These are phyloP conservation scores for Petunia hybrid DNA, from an alignment of 305 asterid species.

Conservation along the genomic window DNA sequence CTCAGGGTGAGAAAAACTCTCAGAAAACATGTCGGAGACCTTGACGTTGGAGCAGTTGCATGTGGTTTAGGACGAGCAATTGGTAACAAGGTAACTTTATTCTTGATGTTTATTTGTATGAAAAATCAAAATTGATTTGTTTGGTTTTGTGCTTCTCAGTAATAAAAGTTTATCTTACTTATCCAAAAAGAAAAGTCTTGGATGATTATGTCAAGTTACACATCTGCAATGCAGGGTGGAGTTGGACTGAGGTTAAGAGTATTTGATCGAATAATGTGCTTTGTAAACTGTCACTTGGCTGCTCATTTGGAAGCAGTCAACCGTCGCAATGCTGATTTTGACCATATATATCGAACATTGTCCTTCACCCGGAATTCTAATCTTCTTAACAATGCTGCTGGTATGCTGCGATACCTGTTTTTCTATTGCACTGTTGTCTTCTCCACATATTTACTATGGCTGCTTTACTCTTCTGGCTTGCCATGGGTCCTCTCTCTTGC, in stretches of 20 bases:
- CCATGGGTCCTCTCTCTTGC: slow-evolving; percentile 76
- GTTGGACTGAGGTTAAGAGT: slow-evolving; percentile 94
- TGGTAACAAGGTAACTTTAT: slow-evolving; percentile 83
- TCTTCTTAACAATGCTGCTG: slow-evolving; percentile 69
- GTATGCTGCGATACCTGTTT: slow-evolving; percentile 72
- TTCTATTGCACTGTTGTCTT: slow-evolving; percentile 75
- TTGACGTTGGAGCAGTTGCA: slow-evolving; percentile 92
- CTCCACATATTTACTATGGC: slow-evolving; percentile 69
- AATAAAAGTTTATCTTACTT: no score
- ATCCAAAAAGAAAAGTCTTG: not conserved
- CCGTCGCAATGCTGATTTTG: slow-evolving; percentile 85
- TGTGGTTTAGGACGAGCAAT: slow-evolving; percentile 98
- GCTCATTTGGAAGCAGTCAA: slow-evolving; percentile 97
- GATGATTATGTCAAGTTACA: not conserved
- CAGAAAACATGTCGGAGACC: slow-evolving; percentile 87
- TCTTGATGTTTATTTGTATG: slow-evolving; percentile 18
- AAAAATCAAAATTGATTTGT: no score
- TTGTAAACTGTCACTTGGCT: slow-evolving; percentile 87
- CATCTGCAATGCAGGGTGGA: slow-evolving; percentile 72
- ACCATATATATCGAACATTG: slow-evolving; percentile 84
- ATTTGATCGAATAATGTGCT: slow-evolving; percentile 82
- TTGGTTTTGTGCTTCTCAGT: no score
- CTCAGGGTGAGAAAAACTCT: slow-evolving; percentile 87
- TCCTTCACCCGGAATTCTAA: slow-evolving; percentile 71
- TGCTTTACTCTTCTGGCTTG: slow-evolving; percentile 76